phyloP scores from a whole-genome alignment of 768 basidiomycete genomes.

The Calocybe gangraenosa region DNA sequence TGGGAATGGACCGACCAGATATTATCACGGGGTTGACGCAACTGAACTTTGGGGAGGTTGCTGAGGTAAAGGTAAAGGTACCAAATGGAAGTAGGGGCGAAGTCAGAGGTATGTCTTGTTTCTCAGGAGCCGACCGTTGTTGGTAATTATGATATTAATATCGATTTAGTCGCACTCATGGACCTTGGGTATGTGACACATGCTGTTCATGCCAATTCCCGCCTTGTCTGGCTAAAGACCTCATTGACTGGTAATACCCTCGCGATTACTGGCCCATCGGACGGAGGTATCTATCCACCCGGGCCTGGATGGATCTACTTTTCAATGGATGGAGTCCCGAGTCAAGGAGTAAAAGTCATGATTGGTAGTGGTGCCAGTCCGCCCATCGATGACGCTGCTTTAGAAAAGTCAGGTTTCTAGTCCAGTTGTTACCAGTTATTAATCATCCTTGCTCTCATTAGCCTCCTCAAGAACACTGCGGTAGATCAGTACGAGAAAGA shows the following conservation, averaged over 20 bases:
- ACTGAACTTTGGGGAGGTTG: slow-evolving; percentile 40
- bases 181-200: slow-evolving; percentile 83
- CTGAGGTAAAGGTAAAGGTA: slow-evolving; percentile 39
- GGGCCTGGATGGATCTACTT: slow-evolving; percentile 77
- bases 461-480: slow-evolving; percentile 43
- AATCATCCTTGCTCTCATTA: slow-evolving; percentile 19
- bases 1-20: slow-evolving; percentile 54
- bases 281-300: slow-evolving; percentile 66
- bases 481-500: slow-evolving; percentile 44
- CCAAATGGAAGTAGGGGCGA: slow-evolving; percentile 10
- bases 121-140: neutral
- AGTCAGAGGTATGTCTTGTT: slow-evolving; percentile 29
- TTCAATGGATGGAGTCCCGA: slow-evolving; percentile 64
- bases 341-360: slow-evolving; percentile 58
- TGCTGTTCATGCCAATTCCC: slow-evolving; percentile 69
- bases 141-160: neutral
- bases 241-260: slow-evolving; percentile 43
- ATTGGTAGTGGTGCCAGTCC: slow-evolving; percentile 65
- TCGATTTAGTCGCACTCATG: slow-evolving; percentile 60
- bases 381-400: slow-evolving; percentile 48
- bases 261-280: slow-evolving; percentile 60
- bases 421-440: neutral
- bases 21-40: slow-evolving; percentile 30
- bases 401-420: slow-evolving; percentile 48
- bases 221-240: slow-evolving; percentile 60